A percentile compares a stretch with the other conserved stretches of the same genome.
Conservation (phyloP, 1,284 basidiomycete genomes). For the Leccinum pachyderme region DNA sequence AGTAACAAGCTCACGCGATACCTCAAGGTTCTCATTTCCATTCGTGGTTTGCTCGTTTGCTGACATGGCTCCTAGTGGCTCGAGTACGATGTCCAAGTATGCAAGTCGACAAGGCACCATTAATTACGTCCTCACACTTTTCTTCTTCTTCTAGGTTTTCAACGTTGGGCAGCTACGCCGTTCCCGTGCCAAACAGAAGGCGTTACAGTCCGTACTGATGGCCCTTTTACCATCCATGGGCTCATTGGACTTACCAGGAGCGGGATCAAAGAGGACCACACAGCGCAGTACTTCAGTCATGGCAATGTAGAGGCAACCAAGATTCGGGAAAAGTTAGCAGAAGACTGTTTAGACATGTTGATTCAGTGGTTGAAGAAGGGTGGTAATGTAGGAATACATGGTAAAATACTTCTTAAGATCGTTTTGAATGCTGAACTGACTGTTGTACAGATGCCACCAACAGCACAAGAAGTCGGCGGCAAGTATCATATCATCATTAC, state of each 20-base stretch:
- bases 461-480: constrained; percentile 78
- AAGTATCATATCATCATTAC: constrained; percentile 13
- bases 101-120: neutral
- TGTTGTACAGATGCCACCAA: constrained; percentile 82
- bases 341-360: constrained; percentile 92
- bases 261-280: constrained; percentile 88
- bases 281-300: constrained; percentile 89
- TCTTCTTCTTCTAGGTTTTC: constrained; percentile 70
- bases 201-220: constrained; percentile 57
- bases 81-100: constrained; percentile 94
- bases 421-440: constrained; percentile 17
- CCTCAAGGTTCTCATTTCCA: constrained; percentile 51
- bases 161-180: constrained; percentile 96
- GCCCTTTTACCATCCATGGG: neutral
- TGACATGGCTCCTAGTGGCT: constrained; percentile 71
- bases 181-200: constrained; percentile 78
- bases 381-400: constrained; percentile 98
- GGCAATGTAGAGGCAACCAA: constrained; percentile 78
- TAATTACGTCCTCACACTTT: constrained; percentile 6
- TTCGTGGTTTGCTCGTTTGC: constrained; percentile 1
- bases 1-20: constrained; percentile 85
- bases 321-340: constrained; percentile 81
- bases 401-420: constrained; percentile 42
- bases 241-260: constrained; percentile 42
- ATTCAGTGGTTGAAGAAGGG: constrained; percentile 94